phyloP scores from a whole-genome alignment of 2,329 filamentous ascomycete genomes.

The Stagonosporopsis cucurbitacearum region DNA sequence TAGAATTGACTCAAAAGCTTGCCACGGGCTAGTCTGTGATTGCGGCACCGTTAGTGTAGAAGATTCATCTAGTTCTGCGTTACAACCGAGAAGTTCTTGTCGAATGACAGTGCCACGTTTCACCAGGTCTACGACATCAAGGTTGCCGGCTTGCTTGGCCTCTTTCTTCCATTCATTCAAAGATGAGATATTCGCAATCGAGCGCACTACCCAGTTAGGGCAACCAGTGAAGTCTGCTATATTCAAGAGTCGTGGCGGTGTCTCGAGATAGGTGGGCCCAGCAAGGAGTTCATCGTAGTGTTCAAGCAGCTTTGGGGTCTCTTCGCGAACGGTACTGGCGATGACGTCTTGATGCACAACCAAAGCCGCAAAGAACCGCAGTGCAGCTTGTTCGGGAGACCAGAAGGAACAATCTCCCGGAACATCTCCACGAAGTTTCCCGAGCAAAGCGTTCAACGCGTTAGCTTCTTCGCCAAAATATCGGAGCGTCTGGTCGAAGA shows the following conservation, averaged over 20 bases:
- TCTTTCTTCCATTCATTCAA: slow-evolving; percentile 64
- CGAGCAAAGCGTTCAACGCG: slow-evolving; percentile 19
- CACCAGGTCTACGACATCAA: slow-evolving; percentile 57
- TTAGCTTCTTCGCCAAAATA: slow-evolving; percentile 6
- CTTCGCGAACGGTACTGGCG: slow-evolving; percentile 42
- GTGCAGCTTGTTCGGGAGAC: slow-evolving; percentile 47
- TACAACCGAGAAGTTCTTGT: background rate
- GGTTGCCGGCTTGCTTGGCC: slow-evolving; percentile 51
- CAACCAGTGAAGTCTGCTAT: slow-evolving; percentile 63
- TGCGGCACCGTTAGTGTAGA: background rate
- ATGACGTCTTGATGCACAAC: slow-evolving; percentile 48
- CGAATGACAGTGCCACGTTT: slow-evolving; percentile 41
- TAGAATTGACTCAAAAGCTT: background rate
- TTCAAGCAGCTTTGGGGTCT: slow-evolving; percentile 38
- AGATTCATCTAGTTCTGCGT: background rate
- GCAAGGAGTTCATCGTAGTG: slow-evolving; percentile 33
- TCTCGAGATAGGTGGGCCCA: slow-evolving; percentile 27
- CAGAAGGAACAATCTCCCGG: slow-evolving; percentile 18
- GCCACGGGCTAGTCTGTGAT: background rate
- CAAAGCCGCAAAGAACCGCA: slow-evolving; percentile 46
- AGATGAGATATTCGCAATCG: slow-evolving; percentile 61
- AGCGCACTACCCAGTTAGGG: slow-evolving; percentile 63
- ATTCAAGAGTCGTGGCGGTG: slow-evolving; percentile 32
- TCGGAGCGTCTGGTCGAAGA: slow-evolving; percentile 54
- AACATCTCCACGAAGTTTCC: slow-evolving; percentile 6